Evolutionary conservation across 2,329 filamentous ascomycete genomes (phyloP), one percentile per base, ranked within the genome.

Genomic region (Trichophyton benhamiae): DNA sequence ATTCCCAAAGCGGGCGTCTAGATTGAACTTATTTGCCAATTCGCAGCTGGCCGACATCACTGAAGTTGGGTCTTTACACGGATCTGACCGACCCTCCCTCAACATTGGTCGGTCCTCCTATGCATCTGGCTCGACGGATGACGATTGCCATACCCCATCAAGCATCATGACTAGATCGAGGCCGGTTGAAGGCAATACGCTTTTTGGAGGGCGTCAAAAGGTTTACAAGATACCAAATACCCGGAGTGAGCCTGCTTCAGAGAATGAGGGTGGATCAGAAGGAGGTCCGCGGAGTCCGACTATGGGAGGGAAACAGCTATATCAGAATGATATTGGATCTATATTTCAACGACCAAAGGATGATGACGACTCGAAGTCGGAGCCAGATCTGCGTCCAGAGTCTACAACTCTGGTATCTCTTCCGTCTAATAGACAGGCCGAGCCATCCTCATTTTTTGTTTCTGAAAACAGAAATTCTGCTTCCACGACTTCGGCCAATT

Each of bases 141-240:
- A 86, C 41, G 85, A 87, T 53, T 83, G 82, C 5, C 76, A 77
- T 3, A 76, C 79, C 8, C 76, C 73, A 53, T 82, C 83, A 1
- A 90, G 88, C 72, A 81, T 97, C n/a, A 92, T 97, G 61, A 87
- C 80, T 67, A 82, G 94, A 59, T 80, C 87, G 6, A 87, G 91
- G 67, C 91, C 89, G 0, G 86, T 83, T 0, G 92, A 97, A 70
- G 91, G 92, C 53, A 99, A 97, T 71, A 87, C 89, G 67, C 75
- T 99, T 61, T 99, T 99, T 74, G 94, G 94, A 62, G 94, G 94
- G 15, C 85, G 94, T 52, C 94, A 97, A 72, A 97, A 97, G 76
- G 87, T 97, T 42, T 97, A 95, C 74, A 91, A 90, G 72, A 88
- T 96, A 65, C 80, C 88, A 0, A 78, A 78, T 13, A 70, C 72